Conservation (phyloP, 2,329 filamentous ascomycete species). For the Shiraia bambusicola region DNA sequence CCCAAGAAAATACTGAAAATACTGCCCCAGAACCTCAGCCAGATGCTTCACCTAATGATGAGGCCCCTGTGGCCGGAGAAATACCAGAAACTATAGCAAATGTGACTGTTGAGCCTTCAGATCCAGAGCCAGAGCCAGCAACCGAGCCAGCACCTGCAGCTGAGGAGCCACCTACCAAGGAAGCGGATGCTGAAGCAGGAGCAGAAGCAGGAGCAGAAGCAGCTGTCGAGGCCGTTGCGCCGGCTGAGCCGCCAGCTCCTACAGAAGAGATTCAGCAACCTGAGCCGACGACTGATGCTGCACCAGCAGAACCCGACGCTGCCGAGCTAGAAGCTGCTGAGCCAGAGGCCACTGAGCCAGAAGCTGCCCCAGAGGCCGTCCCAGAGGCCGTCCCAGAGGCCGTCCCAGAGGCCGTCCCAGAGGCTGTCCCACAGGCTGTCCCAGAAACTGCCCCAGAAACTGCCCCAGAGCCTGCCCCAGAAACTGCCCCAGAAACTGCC, state of each 20-base stretch:
- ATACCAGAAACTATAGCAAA: background rate
- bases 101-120: slow-evolving; percentile 1
- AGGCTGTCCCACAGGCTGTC: no score
- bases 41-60: background rate
- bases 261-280: background rate
- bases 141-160: background rate
- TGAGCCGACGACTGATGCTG: background rate
- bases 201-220: no score
- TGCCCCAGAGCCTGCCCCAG: no score
- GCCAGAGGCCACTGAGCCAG: slow-evolving; percentile 2
- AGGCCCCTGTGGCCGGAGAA: background rate
- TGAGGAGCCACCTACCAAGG: slow-evolving; percentile 1
- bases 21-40: background rate
- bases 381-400: no score
- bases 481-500: no score
- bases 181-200: no score
- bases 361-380: background rate
- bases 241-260: background rate
- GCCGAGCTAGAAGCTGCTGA: slow-evolving; percentile 2
- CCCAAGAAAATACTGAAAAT: background rate
- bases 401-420: no score
- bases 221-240: background rate
- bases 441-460: no score
- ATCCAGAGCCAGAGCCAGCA: background rate
- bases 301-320: slow-evolving; percentile 2